Evolutionary conservation across 2,329 filamentous ascomycete genomes (phyloP).

Genomic region (Aspergillus persii): DNA sequence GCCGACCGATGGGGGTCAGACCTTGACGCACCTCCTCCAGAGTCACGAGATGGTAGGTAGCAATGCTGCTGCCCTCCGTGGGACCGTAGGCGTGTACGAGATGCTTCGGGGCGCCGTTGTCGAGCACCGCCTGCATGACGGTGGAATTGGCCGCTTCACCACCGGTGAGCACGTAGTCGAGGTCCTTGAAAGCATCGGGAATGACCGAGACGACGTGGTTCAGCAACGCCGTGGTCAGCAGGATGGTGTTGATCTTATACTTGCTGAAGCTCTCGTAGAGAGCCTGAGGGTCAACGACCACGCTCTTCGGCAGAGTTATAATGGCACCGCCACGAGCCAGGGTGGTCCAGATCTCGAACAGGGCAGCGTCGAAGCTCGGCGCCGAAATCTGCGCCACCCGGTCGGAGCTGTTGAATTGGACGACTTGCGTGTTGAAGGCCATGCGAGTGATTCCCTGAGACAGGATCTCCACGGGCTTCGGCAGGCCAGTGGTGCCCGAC

Average conservation of each 20-base stretch:
- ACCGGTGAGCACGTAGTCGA: neutral
- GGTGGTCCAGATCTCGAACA: conserved; percentile 3
- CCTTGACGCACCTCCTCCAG: neutral
- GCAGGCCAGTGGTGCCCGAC: neutral
- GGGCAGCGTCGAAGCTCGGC: neutral
- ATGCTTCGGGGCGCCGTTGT: neutral
- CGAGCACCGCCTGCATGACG: neutral
- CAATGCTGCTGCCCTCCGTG: neutral
- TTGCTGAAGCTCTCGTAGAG: neutral
- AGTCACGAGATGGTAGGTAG: neutral
- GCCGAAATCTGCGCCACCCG: neutral
- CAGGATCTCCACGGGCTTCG: conserved; percentile 1
- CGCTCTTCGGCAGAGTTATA: neutral
- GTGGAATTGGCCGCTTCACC: neutral
- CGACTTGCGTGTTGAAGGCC: neutral
- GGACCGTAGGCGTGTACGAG: neutral
- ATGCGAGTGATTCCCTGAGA: neutral
- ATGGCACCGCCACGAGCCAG: neutral
- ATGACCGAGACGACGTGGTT: neutral
- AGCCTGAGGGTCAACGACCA: neutral
- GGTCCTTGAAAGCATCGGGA: neutral
- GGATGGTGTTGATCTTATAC: neutral
- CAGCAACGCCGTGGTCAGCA: neutral
- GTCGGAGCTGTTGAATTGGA: neutral
- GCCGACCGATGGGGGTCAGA: neutral